phyloP scores from a whole-genome alignment of 345 rosid species.

The Syzygium aqueum region DNA sequence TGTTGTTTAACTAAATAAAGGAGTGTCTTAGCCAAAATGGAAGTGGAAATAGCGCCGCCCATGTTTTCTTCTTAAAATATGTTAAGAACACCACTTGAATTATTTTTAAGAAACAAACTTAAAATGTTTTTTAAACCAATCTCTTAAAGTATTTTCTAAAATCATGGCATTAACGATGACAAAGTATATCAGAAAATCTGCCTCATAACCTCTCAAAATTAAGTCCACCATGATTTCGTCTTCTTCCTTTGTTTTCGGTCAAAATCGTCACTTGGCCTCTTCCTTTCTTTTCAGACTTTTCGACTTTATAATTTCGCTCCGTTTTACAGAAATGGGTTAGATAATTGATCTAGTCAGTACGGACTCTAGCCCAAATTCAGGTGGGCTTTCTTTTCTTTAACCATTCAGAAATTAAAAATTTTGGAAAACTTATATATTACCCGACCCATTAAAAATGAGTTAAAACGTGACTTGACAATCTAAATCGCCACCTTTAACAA shows the following conservation, averaged over 20 bases:
- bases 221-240: neutral
- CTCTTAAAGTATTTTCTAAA: neutral
- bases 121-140: neutral
- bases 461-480: neutral
- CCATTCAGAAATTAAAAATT: neutral
- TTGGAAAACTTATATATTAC: neutral
- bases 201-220: neutral
- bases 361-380: neutral
- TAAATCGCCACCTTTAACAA: neutral
- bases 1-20: no score
- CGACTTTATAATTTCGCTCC: neutral
- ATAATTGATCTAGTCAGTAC: neutral
- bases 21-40: no score
- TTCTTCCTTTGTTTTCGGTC: neutral
- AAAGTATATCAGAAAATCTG: neutral
- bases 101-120: neutral
- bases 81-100: neutral
- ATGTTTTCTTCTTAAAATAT: neutral
- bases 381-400: neutral
- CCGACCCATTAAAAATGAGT: neutral
- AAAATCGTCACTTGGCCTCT: neutral
- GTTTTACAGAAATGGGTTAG: neutral
- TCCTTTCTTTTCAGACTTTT: neutral
- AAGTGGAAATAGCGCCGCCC: no score
- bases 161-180: neutral